These are phyloP conservation scores for Septoria linicola DNA, from an alignment of 2,329 filamentous ascomycete species.

Conservation along the genomic window DNA sequence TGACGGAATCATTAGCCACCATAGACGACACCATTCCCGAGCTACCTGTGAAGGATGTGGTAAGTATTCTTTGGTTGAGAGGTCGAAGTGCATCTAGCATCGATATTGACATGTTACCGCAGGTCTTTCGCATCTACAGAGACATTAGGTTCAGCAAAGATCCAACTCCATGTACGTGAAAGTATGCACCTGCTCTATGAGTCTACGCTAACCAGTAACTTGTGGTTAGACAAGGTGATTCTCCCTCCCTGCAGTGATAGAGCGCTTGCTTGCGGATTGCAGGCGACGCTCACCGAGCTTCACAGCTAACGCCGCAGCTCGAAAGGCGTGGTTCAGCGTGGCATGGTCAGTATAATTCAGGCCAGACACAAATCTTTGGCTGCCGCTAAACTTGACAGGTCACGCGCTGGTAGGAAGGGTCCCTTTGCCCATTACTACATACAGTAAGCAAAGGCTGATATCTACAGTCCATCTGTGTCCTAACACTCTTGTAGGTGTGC, in stretches of 20 bases:
- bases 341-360: slow-evolving; percentile 64
- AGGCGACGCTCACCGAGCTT: neutral
- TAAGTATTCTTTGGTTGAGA: slow-evolving; percentile 40
- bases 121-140: slow-evolving; percentile 79
- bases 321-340: slow-evolving; percentile 74
- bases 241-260: neutral
- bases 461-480: no score
- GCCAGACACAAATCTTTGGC: no score
- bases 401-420: slow-evolving; percentile 81
- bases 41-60: slow-evolving; percentile 78
- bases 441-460: no score
- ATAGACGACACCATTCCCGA: slow-evolving; percentile 82
- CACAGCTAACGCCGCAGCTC: slow-evolving; percentile 17
- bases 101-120: neutral
- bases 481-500: no score
- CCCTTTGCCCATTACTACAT: slow-evolving; percentile 88
- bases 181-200: neutral
- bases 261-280: neutral
- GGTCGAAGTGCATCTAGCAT: neutral
- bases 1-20: slow-evolving; percentile 69
- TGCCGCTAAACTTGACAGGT: slow-evolving; percentile 51
- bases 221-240: slow-evolving; percentile 6
- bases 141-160: slow-evolving; percentile 83
- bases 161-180: slow-evolving; percentile 76
- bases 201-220: neutral